Evolutionary conservation across 108 stramenopile species (phyloP).

Genomic region (Cyclostephanos tholiformis): DNA sequence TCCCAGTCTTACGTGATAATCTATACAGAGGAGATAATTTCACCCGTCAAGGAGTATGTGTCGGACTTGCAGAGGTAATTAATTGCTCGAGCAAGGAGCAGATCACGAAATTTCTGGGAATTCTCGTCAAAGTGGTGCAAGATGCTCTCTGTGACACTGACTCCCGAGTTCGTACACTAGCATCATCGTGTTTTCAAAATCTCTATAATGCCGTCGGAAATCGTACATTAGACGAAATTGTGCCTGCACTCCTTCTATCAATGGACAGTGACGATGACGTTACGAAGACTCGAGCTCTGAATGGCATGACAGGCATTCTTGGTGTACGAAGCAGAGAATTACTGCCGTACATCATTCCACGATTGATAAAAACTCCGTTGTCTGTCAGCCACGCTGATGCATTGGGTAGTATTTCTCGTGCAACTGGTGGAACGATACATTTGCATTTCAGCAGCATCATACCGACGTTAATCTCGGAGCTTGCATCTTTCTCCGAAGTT

Average conservation of each 20-base stretch:
- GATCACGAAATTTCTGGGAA: conserved; percentile 88
- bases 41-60: conserved; percentile 92
- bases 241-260: conserved; percentile 89
- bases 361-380: conserved; percentile 84
- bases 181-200: conserved; percentile 94
- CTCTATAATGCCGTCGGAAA: conserved; percentile 89
- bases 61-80: conserved; percentile 96
- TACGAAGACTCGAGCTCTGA: conserved; percentile 78
- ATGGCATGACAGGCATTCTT: conserved; percentile 93
- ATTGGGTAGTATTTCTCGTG: conserved; percentile 86
- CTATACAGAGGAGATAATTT: conserved; percentile 81
- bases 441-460: conserved; percentile 82
- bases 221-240: conserved; percentile 89
- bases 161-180: conserved; percentile 84
- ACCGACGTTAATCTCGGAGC: conserved; percentile 69
- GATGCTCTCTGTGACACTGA: conserved; percentile 93
- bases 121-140: conserved; percentile 92
- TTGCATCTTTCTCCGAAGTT: conserved; percentile 64
- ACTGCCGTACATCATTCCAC: conserved; percentile 93
- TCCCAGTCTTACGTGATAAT: conserved; percentile 92
- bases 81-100: conserved; percentile 88
- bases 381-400: conserved; percentile 85
- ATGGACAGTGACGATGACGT: conserved; percentile 73
- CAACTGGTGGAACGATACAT: conserved; percentile 85
- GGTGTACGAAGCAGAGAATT: conserved; percentile 91